Evolutionary conservation across 257 asterid species (phyloP), one percentile per base, ranked within the genome.

Genomic region (Galeopsis tetrahit): DNA sequence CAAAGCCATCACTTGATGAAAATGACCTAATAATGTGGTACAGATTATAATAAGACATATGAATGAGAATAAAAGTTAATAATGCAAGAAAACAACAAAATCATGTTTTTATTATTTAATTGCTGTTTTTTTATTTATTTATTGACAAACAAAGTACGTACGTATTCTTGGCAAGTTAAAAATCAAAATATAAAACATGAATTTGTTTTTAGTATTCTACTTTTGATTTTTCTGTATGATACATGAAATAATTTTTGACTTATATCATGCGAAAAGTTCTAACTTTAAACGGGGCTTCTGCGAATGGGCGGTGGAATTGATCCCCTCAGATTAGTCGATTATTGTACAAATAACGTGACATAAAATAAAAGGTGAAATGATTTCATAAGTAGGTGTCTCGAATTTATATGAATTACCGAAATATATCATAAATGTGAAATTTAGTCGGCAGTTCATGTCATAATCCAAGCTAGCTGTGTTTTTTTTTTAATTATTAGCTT

Each of bases 381-480:
- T 21, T 21, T 21, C 28, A 21, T 21, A 21, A 21, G 28, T 21
- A 21, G 28, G 28, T 21, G 28, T 21, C 28, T 21, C 28, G 28
- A 21, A 21, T 48, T 11, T 3, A 5, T 38, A 3, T 7, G 43
- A 38, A 38, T 38, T 38, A 2, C 7, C 43, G 1, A 21, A 21
- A 0, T 38, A 38, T 5, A 38, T 38, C 43, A 38, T 38, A 38
- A 38, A 38, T 38, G 43, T 4, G 8, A 38, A 13, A 44, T 44
- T 43, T 49, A 17, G 39, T 21, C 40, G 1, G 57, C 33, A 53
- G 35, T 67, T 34, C 15, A 44, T 75, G 79, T 80, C 79, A 4
- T 70, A 73, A 32, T 82, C 72, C 64, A 73, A 70, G 21, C 72
- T 80, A 73, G 82, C 80, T 75, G 79, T 70, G 66, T 43, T 75